A percentile compares a stretch with the other conserved stretches of the same genome.
phyloP scores from a whole-genome alignment of 441 rosid species.

The Populus hybrid region DNA sequence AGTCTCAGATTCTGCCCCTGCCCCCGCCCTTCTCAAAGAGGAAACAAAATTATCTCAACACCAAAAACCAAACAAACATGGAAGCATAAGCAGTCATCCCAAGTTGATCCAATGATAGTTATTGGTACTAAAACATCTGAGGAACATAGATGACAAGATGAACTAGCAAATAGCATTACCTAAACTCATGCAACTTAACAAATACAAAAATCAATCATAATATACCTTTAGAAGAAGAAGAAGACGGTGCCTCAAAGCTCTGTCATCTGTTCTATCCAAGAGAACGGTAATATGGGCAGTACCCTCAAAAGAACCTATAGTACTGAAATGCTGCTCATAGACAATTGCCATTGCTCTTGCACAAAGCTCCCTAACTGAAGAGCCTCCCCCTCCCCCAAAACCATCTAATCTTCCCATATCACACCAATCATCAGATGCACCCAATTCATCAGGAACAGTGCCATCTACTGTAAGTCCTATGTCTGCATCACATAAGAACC shows the following conservation, averaged over 20 bases:
- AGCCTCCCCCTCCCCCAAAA: conserved; percentile 99
- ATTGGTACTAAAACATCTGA: neutral
- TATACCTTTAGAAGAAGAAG: conserved; percentile 91
- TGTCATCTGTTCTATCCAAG: conserved; percentile 94
- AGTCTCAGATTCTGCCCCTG: neutral
- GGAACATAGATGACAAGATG: neutral
- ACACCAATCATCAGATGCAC: conserved; percentile 99
- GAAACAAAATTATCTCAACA: neutral
- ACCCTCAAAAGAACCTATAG: conserved; percentile 96
- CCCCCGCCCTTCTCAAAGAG: neutral
- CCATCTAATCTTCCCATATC: conserved; percentile 98
- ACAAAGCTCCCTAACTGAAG: conserved; percentile 99
- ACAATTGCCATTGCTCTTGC: conserved; percentile 99
- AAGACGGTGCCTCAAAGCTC: conserved; percentile 98
- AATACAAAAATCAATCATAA: conserved; percentile 1
- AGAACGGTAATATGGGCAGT: conserved; percentile 94
- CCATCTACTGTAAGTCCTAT: conserved; percentile 96
- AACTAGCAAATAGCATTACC: neutral
- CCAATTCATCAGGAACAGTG: conserved; percentile 93
- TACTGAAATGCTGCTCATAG: conserved; percentile 87
- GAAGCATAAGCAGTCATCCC: neutral
- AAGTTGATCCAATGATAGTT: neutral
- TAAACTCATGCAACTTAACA: conserved; percentile 2
- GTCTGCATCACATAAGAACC: conserved; percentile 98
- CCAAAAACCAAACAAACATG: neutral